A percentile compares a stretch with the other conserved stretches of the same genome.
These are phyloP conservation scores for Sequoiadendron giganteum DNA, from an alignment of 75 land plant genomes.

Conservation along the genomic window DNA sequence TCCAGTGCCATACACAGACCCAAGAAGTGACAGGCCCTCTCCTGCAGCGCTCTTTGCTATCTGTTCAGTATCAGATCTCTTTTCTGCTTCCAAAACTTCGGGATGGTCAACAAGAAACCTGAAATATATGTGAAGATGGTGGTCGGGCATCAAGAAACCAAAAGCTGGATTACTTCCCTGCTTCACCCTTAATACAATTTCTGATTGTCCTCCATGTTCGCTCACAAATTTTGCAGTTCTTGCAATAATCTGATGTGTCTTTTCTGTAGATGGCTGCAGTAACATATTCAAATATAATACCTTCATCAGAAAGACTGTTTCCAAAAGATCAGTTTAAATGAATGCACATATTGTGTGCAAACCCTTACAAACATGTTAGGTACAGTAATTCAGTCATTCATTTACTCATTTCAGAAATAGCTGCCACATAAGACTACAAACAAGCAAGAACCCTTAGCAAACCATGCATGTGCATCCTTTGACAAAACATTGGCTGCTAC, in stretches of 20 bases:
- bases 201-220: constrained; percentile 90
- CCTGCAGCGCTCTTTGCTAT: constrained; percentile 15
- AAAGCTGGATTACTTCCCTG: constrained; percentile 90
- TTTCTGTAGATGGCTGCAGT: constrained; percentile 83
- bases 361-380: constrained; percentile 13
- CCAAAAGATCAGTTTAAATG: constrained; percentile 16
- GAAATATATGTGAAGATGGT: constrained; percentile 81
- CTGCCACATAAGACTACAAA: constrained; percentile 14
- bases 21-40: constrained; percentile 74
- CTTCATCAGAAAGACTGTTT: constrained; percentile 7
- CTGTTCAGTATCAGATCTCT: constrained; percentile 11
- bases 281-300: constrained; percentile 11
- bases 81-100: constrained; percentile 34
- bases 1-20: constrained; percentile 65
- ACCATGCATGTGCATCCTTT: constrained; percentile 12
- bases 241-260: constrained; percentile 83
- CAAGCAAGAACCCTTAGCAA: constrained; percentile 16
- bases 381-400: constrained; percentile 4
- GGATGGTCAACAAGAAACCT: constrained; percentile 78
- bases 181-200: constrained; percentile 82
- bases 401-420: constrained; percentile 10
- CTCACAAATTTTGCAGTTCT: constrained; percentile 85
- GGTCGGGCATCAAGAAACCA: constrained; percentile 90
- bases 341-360: constrained; percentile 20
- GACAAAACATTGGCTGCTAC: constrained; percentile 10